These are phyloP conservation scores for Candida yuanshanica DNA, from an alignment of 805 yeast species.

Conservation along the genomic window DNA sequence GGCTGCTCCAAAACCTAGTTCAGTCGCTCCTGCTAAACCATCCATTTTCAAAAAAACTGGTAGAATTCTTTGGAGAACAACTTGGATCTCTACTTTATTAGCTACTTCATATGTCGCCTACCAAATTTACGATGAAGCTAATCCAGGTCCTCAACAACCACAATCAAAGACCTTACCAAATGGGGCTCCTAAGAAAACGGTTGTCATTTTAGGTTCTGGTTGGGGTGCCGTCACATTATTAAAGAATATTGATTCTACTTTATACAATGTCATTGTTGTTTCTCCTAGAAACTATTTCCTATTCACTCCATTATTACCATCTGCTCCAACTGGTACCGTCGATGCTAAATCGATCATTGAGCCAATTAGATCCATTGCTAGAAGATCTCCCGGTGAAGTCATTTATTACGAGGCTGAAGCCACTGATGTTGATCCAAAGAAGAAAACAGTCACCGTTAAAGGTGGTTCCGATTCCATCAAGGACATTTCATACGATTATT, in stretches of 20 bases:
- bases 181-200: slow-evolving; percentile 36
- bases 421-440: slow-evolving; percentile 68
- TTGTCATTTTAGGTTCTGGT: slow-evolving; percentile 80
- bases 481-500: slow-evolving; percentile 63
- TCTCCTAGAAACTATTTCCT: slow-evolving; percentile 94
- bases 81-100: slow-evolving; percentile 44
- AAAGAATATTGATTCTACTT: slow-evolving; percentile 77
- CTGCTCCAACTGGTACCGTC: slow-evolving; percentile 91
- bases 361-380: slow-evolving; percentile 83
- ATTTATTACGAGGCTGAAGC: slow-evolving; percentile 89
- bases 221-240: slow-evolving; percentile 91
- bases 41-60: slow-evolving; percentile 21
- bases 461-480: slow-evolving; percentile 34
- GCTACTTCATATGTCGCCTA: slow-evolving; percentile 57
- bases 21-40: slow-evolving; percentile 8
- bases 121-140: slow-evolving; percentile 54
- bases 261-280: slow-evolving; percentile 83
- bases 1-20: slow-evolving; percentile 8
- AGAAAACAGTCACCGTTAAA: slow-evolving; percentile 58
- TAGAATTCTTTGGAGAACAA: slow-evolving; percentile 35
- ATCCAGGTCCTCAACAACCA: slow-evolving; percentile 55
- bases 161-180: slow-evolving; percentile 50
- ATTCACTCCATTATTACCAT: slow-evolving; percentile 93
- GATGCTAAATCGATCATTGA: slow-evolving; percentile 89
- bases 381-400: slow-evolving; percentile 73